Evolutionary conservation across 2,329 filamentous ascomycete genomes (phyloP).

Genomic region (Kalaharituber pfeilii): DNA sequence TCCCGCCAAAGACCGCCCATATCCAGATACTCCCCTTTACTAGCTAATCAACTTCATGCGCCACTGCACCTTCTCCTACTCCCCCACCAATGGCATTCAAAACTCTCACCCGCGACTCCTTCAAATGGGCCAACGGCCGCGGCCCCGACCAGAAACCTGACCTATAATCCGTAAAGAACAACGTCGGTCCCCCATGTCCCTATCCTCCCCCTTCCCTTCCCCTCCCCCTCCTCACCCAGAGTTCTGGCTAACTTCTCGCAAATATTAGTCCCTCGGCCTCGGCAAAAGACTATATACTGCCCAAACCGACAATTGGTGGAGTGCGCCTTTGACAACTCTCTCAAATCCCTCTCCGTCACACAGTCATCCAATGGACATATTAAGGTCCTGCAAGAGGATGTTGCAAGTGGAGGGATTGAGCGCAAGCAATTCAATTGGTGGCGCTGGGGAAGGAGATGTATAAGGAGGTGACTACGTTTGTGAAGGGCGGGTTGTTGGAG

Average conservation of each 20-base stretch:
- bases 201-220: conserved; percentile 9
- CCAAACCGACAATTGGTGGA: conserved; percentile 85
- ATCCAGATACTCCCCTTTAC: no score
- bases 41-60: no score
- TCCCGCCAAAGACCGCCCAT: no score
- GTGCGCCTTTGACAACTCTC: conserved; percentile 76
- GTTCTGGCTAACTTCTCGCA: no score
- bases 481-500: conserved; percentile 57
- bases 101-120: conserved; percentile 13
- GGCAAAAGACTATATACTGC: conserved; percentile 50
- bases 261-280: conserved; percentile 44
- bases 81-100: conserved; percentile 20
- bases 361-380: conserved; percentile 30
- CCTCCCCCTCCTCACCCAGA: not conserved
- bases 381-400: conserved; percentile 39
- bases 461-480: conserved; percentile 52
- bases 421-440: conserved; percentile 36
- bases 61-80: no score
- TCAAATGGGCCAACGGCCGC: conserved; percentile 18
- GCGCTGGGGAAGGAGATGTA: conserved; percentile 16
- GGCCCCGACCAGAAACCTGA: conserved; percentile 17
- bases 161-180: conserved; percentile 17
- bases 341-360: conserved; percentile 58
- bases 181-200: no score
- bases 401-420: conserved; percentile 38